Evolutionary conservation across 2,329 filamentous ascomycete species (phyloP).

Genomic region (Arthrobotrys conoides): DNA sequence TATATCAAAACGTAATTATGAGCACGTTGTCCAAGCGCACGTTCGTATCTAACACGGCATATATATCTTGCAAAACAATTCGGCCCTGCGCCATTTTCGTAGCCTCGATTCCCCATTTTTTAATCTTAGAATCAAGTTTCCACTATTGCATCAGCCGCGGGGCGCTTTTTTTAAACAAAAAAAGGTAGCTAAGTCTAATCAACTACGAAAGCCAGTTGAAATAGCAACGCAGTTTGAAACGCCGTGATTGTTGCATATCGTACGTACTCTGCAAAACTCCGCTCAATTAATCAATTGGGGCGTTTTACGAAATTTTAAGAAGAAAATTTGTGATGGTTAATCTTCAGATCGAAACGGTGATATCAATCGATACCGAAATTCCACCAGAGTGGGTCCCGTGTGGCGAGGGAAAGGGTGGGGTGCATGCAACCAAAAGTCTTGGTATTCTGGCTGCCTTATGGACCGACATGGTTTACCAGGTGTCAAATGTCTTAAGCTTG

Average conservation of each 20-base stretch:
- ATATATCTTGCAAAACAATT: not conserved
- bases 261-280: not conserved
- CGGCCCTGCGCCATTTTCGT: not conserved
- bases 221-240: constrained; percentile 6
- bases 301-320: not conserved
- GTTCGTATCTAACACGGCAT: constrained; percentile 15
- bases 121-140: not conserved
- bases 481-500: constrained; percentile 57
- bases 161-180: not conserved
- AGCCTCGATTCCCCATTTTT: no score
- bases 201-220: not conserved
- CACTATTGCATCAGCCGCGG: not conserved
- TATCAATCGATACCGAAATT: constrained; percentile 44
- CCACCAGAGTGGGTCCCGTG: constrained; percentile 46
- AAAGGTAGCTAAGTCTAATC: not conserved
- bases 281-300: not conserved
- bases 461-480: constrained; percentile 49
- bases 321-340: not conserved
- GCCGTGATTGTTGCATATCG: constrained; percentile 3
- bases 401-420: constrained; percentile 46
- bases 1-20: constrained; percentile 47
- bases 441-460: constrained; percentile 60
- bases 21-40: constrained; percentile 39
- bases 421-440: constrained; percentile 58
- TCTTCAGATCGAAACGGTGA: constrained; percentile 25